Conservation (phyloP, 305 asterid species). For the Withania somnifera region DNA sequence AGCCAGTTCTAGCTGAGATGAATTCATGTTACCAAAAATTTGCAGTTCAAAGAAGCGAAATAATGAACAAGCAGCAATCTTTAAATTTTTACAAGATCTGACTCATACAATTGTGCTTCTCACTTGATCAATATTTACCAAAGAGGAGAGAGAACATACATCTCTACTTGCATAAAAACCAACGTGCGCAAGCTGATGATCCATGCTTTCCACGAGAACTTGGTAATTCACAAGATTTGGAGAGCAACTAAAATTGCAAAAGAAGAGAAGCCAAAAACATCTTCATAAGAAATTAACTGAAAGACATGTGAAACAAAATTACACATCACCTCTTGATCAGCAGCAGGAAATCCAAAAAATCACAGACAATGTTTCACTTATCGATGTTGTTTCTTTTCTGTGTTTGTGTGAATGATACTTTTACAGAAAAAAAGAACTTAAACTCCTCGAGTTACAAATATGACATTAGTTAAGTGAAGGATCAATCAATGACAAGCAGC, state of each 20-base stretch:
- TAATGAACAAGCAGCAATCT: neutral
- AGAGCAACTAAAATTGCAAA: conserved; percentile 53
- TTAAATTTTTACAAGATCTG: neutral
- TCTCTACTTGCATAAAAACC: conserved; percentile 90
- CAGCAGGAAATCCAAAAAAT: neutral
- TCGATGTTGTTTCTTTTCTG: neutral
- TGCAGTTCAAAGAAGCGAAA: neutral
- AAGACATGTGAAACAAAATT: neutral
- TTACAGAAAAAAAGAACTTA: neutral
- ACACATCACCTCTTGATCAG: neutral
- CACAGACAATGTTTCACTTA: neutral
- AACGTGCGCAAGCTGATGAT: conserved; percentile 71
- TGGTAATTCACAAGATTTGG: conserved; percentile 89
- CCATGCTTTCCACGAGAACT: conserved; percentile 97
- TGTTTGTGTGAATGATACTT: neutral
- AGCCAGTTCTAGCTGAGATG: neutral
- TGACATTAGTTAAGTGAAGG: neutral
- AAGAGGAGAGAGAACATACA: conserved; percentile 36
- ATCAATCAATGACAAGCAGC: neutral
- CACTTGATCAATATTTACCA: neutral
- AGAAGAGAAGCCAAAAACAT: conserved; percentile 9
- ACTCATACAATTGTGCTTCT: neutral
- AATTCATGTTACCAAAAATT: neutral
- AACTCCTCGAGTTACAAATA: neutral
- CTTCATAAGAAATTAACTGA: neutral